Evolutionary conservation across 306 rosid genomes (phyloP), one percentile per base, ranked within the genome.

Genomic region (Rubus parviflorus): DNA sequence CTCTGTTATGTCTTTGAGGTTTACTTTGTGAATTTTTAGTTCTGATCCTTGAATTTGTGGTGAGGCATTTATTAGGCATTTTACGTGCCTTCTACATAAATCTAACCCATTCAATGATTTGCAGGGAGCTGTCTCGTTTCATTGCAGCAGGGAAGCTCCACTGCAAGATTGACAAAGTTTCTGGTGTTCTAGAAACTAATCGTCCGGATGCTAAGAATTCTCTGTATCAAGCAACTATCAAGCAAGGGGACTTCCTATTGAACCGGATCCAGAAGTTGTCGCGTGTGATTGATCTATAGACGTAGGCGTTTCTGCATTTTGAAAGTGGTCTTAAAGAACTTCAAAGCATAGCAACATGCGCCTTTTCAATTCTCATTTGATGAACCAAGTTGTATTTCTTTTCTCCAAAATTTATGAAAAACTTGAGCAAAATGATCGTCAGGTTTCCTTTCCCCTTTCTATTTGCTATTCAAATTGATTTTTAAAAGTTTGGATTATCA

Each of bases 131-230:
- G 58, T 92, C 99, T 40, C 96, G 98, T 22, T 96, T 92, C 80
- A 96, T 96, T 23, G 98, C 99, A 14, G 98, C 98, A 8, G 96
- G 96, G 73, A 96, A 96, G 84, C 99, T 96, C 45, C 99, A 96
- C 75, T 92, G 99, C 54, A 96, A 96, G 92, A 92, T 96, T 9
- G 99, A 96, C 74, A 96, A 92, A 83, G 99, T 96, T 74, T 97
- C 93, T 0, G 98, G 98, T 2, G 97, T 96, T 72, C 89, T 96
- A 20, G 99, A 96, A 78, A 92, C 99, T 8, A 91, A 91, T 65
- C 93, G 99, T 8, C 99, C 98, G 0, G 98, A 92, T 85, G 92
- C 99, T 6, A 96, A 96, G 86, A 96, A 91, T 75, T 97, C 97
- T 42, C 93, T 96, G 53, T 96, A 96, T 85, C 99, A 96, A 77